These are phyloP conservation scores for Camellia lanceoleosa DNA, from an alignment of 148 eudicot species.

Conservation along the genomic window DNA sequence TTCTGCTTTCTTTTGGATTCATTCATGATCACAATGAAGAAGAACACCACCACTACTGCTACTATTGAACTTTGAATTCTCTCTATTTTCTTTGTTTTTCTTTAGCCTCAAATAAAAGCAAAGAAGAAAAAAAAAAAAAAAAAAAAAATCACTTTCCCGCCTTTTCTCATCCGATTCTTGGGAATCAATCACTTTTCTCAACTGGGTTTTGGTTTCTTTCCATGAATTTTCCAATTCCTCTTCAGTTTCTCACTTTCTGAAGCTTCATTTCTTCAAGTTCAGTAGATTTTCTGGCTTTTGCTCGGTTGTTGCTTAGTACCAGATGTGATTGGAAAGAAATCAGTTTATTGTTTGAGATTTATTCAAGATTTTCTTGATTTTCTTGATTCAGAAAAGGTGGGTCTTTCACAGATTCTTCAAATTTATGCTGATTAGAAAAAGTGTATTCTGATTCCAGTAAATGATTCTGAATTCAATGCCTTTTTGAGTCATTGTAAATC, in stretches of 20 bases:
- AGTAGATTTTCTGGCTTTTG: background rate
- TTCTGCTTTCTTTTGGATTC: constrained; percentile 15
- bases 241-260: background rate
- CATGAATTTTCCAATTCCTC: background rate
- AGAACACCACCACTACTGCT: background rate
- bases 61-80: background rate
- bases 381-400: constrained; percentile 16
- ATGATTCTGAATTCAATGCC: constrained; percentile 12
- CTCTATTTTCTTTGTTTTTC: background rate
- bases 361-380: constrained; percentile 15
- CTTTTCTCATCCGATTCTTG: constrained; percentile 8
- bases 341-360: background rate
- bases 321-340: background rate
- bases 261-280: background rate
- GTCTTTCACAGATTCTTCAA: constrained; percentile 11
- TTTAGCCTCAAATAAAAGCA: background rate
- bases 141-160: background rate
- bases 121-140: no score
- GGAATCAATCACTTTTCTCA: constrained; percentile 21
- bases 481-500: background rate
- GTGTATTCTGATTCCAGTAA: constrained; percentile 27
- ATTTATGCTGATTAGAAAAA: constrained; percentile 20
- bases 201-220: background rate
- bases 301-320: background rate
- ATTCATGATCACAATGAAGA: background rate